phyloP scores from a whole-genome alignment of 1,139 yeast species.

The Candida neerlandica region DNA sequence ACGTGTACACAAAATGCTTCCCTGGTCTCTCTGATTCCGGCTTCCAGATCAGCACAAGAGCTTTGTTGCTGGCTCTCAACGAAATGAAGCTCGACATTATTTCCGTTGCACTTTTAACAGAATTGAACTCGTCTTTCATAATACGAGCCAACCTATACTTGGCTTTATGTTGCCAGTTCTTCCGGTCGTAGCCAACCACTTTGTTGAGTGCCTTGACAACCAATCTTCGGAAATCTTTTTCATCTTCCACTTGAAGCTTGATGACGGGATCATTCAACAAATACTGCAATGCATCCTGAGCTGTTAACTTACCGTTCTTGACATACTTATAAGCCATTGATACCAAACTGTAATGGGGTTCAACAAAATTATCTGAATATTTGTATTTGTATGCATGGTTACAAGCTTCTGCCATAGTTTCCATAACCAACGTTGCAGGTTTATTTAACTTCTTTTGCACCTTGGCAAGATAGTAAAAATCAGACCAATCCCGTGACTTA shows the following conservation, averaged over 20 bases:
- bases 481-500: slow-evolving; percentile 61
- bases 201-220: slow-evolving; percentile 32
- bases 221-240: slow-evolving; percentile 24
- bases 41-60: slow-evolving; percentile 86
- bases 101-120: slow-evolving; percentile 56
- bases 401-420: slow-evolving; percentile 33
- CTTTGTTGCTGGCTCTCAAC: slow-evolving; percentile 68
- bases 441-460: slow-evolving; percentile 52
- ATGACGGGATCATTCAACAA: slow-evolving; percentile 40
- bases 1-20: slow-evolving; percentile 80
- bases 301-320: slow-evolving; percentile 31
- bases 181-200: slow-evolving; percentile 65
- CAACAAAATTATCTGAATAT: slow-evolving; percentile 58
- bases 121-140: slow-evolving; percentile 53
- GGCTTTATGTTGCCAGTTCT: slow-evolving; percentile 92
- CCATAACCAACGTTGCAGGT: slow-evolving; percentile 33
- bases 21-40: slow-evolving; percentile 93
- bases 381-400: slow-evolving; percentile 15
- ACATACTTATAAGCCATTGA: slow-evolving; percentile 62
- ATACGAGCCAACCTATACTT: slow-evolving; percentile 72
- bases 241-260: slow-evolving; percentile 15
- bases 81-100: slow-evolving; percentile 68
- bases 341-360: slow-evolving; percentile 72
- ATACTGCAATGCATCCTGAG: slow-evolving; percentile 37
- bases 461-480: slow-evolving; percentile 61